Percentiles rank a stretch among this genome's conserved stretches.
Evolutionary conservation across 257 asterid genomes (phyloP).

Genomic region (Solanum chilense): DNA sequence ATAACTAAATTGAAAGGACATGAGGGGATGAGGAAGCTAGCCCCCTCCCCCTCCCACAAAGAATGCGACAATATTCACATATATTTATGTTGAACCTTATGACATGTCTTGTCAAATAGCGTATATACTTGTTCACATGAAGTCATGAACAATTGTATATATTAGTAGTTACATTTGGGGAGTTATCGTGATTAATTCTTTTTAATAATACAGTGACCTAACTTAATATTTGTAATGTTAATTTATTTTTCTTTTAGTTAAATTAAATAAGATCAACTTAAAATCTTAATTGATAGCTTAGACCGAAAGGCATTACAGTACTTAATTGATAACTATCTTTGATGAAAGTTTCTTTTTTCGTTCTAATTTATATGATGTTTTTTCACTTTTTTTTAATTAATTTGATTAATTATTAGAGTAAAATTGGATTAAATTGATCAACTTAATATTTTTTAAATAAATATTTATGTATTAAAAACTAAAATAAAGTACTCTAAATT

Average conservation of each 20-base stretch:
- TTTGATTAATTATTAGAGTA: not conserved
- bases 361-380: too few species aligned
- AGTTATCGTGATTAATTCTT: not conserved
- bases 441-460: not conserved
- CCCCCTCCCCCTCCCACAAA: not conserved
- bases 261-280: too few species aligned
- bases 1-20: not conserved
- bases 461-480: too few species aligned
- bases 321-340: not conserved
- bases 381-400: too few species aligned
- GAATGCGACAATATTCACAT: not conserved
- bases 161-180: not conserved
- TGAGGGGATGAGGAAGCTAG: not conserved
- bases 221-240: too few species aligned
- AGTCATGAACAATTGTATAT: too few species aligned
- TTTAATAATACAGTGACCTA: too few species aligned
- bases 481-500: too few species aligned
- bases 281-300: not conserved
- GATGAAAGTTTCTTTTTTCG: not conserved
- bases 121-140: not conserved
- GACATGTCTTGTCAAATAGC: not conserved
- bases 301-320: not conserved
- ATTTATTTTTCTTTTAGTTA: too few species aligned
- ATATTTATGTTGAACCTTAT: not conserved
- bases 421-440: too few species aligned